phyloP scores from a whole-genome alignment of 176 grass and related monocot genomes.

The Lolium multiflorum region DNA sequence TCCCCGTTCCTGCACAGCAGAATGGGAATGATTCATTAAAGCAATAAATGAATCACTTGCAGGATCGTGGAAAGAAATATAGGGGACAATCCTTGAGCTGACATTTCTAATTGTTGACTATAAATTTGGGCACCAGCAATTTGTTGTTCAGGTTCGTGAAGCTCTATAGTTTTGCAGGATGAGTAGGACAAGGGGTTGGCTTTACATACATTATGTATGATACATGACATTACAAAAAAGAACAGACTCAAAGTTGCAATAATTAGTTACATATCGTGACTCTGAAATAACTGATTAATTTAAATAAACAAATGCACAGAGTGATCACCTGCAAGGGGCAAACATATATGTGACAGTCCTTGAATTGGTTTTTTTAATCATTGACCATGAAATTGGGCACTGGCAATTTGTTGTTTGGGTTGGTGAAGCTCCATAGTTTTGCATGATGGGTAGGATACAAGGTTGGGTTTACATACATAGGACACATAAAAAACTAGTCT shows the following conservation, averaged over 20 bases:
- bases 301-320: not conserved
- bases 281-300: not conserved
- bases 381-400: not conserved
- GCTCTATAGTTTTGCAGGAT: not conserved
- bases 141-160: not conserved
- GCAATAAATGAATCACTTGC: not conserved
- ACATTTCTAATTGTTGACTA: not conserved
- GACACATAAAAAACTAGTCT: not conserved
- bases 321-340: not conserved
- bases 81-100: not conserved
- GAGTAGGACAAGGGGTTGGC: not conserved
- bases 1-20: conserved; percentile 57
- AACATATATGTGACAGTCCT: not conserved
- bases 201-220: not conserved
- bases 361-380: not conserved
- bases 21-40: not conserved
- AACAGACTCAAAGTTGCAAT: not conserved
- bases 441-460: not conserved
- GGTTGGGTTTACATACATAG: not conserved
- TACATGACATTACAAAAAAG: not conserved
- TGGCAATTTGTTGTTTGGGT: not conserved
- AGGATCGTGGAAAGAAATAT: not conserved
- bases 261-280: not conserved
- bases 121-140: not conserved
- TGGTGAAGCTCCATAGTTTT: not conserved